Evolutionary conservation across 345 rosid species (phyloP), one percentile per base, ranked within the genome.

Genomic region (Bruguiera parviflora): DNA sequence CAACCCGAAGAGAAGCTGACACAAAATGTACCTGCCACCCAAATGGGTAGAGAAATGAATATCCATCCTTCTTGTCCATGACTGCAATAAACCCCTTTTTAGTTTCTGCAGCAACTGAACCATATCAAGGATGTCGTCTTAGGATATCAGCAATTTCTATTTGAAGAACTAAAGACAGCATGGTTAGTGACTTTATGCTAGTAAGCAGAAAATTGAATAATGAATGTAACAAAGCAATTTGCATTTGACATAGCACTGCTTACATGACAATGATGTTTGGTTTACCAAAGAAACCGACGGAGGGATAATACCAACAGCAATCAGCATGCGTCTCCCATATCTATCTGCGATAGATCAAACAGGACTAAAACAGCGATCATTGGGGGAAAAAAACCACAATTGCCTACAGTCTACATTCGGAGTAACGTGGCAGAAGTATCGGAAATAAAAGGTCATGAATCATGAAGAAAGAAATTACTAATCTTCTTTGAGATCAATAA

Each of bases 81-180:
- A 87, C 92, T 25, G 80, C 24, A n/a, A 84, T 75, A 75, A 85
- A 91, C 53, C 92, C 96, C 73, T 86, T 87, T 69, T 91, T 88
- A 74, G 57, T 78, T 86, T 94, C 97, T 91, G 96, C 97, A 91
- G 97, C 96, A 91, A 89, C 98, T 91, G 96, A 89, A 82, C 84
- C 92, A 91, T 79, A 89, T 91, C 94, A 91, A 92, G 83, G 80
- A 81, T 70, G 83, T 82, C 86, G 76, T 84, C 88, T 85, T 88
- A 88, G 90, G 87, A 86, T 78, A 75, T 82, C 83, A 77, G 82
- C 61, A 73, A 56, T 73, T 67, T 73, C 57, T 59, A 71, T 75
- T 72, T 68, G 59, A 71, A 64, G 35, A 65, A 70, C 49, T 64
- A 64, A 47, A 16, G 32, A 62, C 59, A 37, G 66, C 73, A 73